Conservation (phyloP, 1,284 basidiomycete genomes). For the Tylopilus sp. region DNA sequence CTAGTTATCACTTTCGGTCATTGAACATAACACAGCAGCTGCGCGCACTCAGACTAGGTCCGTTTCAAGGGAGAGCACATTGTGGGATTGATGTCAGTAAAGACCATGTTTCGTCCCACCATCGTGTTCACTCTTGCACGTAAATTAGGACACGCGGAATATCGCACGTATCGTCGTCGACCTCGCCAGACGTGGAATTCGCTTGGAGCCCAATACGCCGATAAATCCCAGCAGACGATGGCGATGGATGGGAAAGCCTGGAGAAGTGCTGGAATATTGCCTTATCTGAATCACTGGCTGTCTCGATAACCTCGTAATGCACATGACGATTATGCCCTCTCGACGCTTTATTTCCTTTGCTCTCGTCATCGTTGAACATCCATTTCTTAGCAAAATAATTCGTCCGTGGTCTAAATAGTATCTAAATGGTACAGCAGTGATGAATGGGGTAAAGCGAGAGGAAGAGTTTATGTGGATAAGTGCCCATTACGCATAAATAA, state of each 20-base stretch:
- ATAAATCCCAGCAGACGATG: conserved; percentile 67
- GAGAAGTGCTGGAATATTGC: conserved; percentile 55
- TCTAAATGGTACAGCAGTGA: neutral
- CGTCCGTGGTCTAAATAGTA: neutral
- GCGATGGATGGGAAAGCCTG: conserved; percentile 77
- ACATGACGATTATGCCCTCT: conserved; percentile 2
- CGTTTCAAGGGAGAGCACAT: conserved; percentile 79
- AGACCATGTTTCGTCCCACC: conserved; percentile 14
- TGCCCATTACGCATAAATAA: conserved; percentile 3
- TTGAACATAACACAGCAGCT: conserved; percentile 65
- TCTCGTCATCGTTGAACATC: neutral
- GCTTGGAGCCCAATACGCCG: conserved; percentile 66
- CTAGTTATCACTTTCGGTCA: conserved; percentile 30
- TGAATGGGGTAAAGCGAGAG: neutral
- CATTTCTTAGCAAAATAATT: conserved; percentile 6
- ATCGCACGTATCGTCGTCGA: conserved; percentile 74
- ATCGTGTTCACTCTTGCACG: conserved; percentile 3
- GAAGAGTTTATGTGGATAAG: neutral
- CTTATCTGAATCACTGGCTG: conserved; percentile 19
- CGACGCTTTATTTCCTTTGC: neutral
- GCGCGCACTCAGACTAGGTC: conserved; percentile 49
- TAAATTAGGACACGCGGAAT: conserved; percentile 75
- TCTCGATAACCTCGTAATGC: neutral
- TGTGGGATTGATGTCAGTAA: conserved; percentile 80
- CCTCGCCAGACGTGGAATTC: conserved; percentile 61